Evolutionary conservation across 768 basidiomycete genomes (phyloP).

Genomic region (Termitomyces eurrhizus): DNA sequence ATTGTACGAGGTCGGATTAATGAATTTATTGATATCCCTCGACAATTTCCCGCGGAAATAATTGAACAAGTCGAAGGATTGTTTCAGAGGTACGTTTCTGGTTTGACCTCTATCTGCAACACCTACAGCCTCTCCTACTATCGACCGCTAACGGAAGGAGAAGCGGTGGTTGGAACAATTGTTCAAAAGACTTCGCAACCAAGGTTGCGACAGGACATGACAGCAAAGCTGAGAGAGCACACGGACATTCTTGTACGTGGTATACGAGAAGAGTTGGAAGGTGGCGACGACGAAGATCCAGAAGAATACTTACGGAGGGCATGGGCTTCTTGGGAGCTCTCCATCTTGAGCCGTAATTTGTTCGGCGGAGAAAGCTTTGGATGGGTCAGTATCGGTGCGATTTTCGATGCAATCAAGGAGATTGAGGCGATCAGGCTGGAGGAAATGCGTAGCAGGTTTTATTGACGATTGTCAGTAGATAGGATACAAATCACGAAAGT

Average conservation of each 20-base stretch:
- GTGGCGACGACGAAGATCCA: slow-evolving; percentile 34
- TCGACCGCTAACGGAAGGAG: slow-evolving; percentile 56
- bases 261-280: slow-evolving; percentile 47
- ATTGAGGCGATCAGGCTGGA: slow-evolving; percentile 16
- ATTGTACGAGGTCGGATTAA: slow-evolving; percentile 23
- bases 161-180: slow-evolving; percentile 64
- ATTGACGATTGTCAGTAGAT: slow-evolving; percentile 8
- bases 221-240: slow-evolving; percentile 52
- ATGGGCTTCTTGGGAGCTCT: slow-evolving; percentile 55
- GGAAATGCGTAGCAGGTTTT: slow-evolving; percentile 14
- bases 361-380: slow-evolving; percentile 63
- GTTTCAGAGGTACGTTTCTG: slow-evolving; percentile 40
- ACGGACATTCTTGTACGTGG: slow-evolving; percentile 48
- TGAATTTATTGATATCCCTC: slow-evolving; percentile 26
- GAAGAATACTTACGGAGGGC: slow-evolving; percentile 36
- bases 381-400: slow-evolving; percentile 53
- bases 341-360: slow-evolving; percentile 25
- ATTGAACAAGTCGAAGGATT: slow-evolving; percentile 26
- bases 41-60: slow-evolving; percentile 15
- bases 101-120: slow-evolving; percentile 45
- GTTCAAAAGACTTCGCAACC: slow-evolving; percentile 58
- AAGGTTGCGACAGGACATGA: slow-evolving; percentile 47
- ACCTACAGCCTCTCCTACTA: slow-evolving; percentile 41
- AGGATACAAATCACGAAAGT: slow-evolving; percentile 3
- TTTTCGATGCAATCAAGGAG: slow-evolving; percentile 48